These are phyloP conservation scores for Tripidium arundinaceum DNA, from an alignment of 202 grass and related monocot genomes.

Conservation along the genomic window DNA sequence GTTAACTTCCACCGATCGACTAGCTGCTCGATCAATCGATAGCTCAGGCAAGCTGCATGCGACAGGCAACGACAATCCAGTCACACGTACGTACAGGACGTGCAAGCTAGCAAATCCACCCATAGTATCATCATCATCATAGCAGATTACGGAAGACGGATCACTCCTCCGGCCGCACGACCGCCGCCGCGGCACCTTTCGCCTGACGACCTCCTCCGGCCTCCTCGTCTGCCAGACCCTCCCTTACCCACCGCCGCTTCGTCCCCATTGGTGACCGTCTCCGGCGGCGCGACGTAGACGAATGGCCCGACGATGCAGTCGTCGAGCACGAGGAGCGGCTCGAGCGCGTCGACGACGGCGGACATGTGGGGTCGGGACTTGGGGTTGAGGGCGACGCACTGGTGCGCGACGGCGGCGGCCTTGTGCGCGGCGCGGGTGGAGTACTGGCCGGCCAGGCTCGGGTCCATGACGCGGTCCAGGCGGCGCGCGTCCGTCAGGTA, in stretches of 20 bases:
- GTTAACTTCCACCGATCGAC: background rate
- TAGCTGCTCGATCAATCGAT: background rate
- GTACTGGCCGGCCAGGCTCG: constrained; percentile 56
- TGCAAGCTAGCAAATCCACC: background rate
- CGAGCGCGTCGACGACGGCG: constrained; percentile 57
- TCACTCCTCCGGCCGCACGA: constrained; percentile 17
- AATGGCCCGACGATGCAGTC: constrained; percentile 50
- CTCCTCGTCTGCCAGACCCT: constrained; percentile 4
- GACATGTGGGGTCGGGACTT: constrained; percentile 80
- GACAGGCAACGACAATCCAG: background rate
- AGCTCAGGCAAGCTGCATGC: background rate
- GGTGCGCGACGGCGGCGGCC: constrained; percentile 54
- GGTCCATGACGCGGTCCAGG: constrained; percentile 71
- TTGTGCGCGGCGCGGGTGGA: constrained; percentile 44
- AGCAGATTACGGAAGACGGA: background rate
- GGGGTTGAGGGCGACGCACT: constrained; percentile 61
- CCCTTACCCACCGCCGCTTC: background rate
- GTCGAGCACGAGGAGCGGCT: constrained; percentile 68
- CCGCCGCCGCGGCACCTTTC: background rate
- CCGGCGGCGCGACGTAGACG: constrained; percentile 50
- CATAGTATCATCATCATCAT: background rate
- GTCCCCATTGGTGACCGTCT: background rate
- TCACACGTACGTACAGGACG: background rate
- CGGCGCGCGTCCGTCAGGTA: constrained; percentile 61
- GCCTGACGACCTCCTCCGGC: constrained; percentile 8